Percentiles rank a stretch among this genome's conserved stretches.
These are phyloP conservation scores for Carex arenaria DNA, from an alignment of 202 grass and related monocot genomes.

Conservation along the genomic window DNA sequence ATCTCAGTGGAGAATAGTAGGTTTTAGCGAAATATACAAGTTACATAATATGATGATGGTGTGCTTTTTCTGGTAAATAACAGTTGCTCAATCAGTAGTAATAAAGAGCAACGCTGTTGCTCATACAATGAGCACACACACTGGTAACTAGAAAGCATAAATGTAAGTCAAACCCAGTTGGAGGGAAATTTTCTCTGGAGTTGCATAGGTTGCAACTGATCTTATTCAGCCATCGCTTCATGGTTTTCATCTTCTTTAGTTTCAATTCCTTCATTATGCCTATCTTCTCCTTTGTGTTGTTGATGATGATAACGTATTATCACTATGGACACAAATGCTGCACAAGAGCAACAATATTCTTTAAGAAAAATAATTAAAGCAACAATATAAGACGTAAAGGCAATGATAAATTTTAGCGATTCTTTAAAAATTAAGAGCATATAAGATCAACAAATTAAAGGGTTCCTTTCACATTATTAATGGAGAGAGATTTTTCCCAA, in stretches of 20 bases:
- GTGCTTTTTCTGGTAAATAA: neutral
- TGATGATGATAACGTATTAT: slow-evolving; percentile 58
- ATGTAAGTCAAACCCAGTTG: neutral
- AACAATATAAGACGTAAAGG: neutral
- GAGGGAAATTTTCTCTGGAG: neutral
- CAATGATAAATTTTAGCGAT: neutral
- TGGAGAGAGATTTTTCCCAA: neutral
- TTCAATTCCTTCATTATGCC: slow-evolving; percentile 3
- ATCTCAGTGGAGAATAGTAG: neutral
- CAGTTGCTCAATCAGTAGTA: neutral
- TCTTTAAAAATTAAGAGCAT: neutral
- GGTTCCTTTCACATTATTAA: neutral
- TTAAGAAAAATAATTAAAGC: neutral
- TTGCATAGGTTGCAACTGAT: neutral
- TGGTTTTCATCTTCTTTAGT: slow-evolving; percentile 33
- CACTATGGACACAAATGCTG: slow-evolving; percentile 70
- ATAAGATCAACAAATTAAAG: neutral
- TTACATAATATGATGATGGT: neutral
- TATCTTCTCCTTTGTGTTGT: slow-evolving; percentile 21
- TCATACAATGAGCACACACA: neutral
- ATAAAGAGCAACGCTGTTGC: neutral
- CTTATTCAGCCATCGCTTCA: slow-evolving; percentile 21
- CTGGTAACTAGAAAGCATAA: neutral
- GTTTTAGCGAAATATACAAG: neutral
- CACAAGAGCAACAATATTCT: slow-evolving; percentile 1